Evolutionary conservation across 1,139 yeast genomes (phyloP).

Genomic region (Blastobotrys serpentis): DNA sequence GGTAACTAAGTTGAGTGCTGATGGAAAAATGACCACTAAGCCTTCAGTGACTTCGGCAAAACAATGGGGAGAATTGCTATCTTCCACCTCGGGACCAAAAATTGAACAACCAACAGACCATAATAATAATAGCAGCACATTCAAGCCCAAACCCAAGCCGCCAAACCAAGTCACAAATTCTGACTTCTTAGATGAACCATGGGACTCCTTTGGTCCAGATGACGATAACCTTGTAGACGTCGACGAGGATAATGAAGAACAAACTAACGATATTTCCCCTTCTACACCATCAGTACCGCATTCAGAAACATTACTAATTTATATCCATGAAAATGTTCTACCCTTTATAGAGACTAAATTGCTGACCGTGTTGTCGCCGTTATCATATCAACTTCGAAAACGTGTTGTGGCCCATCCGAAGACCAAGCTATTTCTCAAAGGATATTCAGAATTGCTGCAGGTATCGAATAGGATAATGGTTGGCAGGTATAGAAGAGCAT

Average conservation of each 20-base stretch:
- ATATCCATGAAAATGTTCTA: constrained; percentile 9
- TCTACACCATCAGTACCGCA: neutral
- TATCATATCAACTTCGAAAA: constrained; percentile 14
- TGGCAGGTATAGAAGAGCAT: constrained; percentile 12
- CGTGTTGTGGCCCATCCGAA: constrained; percentile 15
- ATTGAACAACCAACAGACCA: neutral
- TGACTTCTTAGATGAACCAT: neutral
- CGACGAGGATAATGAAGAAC: constrained; percentile 3
- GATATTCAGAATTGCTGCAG: constrained; percentile 13
- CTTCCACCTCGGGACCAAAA: constrained; percentile 11
- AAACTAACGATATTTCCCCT: neutral
- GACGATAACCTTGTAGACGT: constrained; percentile 7
- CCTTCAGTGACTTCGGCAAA: neutral
- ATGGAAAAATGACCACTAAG: neutral
- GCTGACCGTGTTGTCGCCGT: constrained; percentile 3
- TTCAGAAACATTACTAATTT: constrained; percentile 10
- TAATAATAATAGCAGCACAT: neutral
- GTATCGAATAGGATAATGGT: constrained; percentile 14
- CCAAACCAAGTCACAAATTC: neutral
- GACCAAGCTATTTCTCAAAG: constrained; percentile 15
- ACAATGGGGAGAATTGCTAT: constrained; percentile 13
- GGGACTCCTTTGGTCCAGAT: constrained; percentile 8
- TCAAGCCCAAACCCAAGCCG: neutral
- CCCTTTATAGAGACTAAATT: constrained; percentile 14
- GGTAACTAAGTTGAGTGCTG: constrained; percentile 2